Evolutionary conservation across 1,284 basidiomycete species (phyloP).

Genomic region (Boletus sp.): DNA sequence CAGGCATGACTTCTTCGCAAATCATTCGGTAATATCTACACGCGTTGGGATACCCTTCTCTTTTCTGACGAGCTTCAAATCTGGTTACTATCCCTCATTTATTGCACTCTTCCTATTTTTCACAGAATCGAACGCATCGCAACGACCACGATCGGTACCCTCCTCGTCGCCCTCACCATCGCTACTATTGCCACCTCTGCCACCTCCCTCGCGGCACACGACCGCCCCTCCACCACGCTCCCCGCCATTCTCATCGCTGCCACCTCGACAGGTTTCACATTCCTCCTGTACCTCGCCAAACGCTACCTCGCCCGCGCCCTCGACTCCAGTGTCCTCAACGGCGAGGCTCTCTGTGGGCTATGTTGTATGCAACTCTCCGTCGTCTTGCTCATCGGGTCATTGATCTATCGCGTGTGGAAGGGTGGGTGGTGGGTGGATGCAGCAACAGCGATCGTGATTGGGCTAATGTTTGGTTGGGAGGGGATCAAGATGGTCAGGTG

Average conservation of each 20-base stretch:
- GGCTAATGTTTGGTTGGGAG: conserved; percentile 41
- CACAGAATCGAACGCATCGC: conserved; percentile 39
- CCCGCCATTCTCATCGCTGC: conserved; percentile 40
- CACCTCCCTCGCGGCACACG: conserved; percentile 33
- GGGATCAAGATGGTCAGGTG: conserved; percentile 40
- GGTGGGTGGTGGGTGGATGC: conserved; percentile 48
- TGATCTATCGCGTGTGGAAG: conserved; percentile 37
- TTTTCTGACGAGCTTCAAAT: background rate
- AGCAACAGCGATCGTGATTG: conserved; percentile 39
- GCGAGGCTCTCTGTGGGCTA: conserved; percentile 39
- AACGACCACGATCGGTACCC: conserved; percentile 35
- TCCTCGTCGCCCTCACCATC: conserved; percentile 35
- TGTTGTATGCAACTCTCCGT: conserved; percentile 35
- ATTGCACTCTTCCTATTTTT: background rate
- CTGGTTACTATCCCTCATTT: background rate
- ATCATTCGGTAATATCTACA: conserved; percentile 30
- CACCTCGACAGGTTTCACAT: conserved; percentile 37
- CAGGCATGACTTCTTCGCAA: conserved; percentile 6
- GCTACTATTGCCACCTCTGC: conserved; percentile 37
- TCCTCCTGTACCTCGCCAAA: conserved; percentile 43
- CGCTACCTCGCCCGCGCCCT: conserved; percentile 41
- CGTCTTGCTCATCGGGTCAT: conserved; percentile 35
- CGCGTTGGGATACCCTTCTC: background rate
- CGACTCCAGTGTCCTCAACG: conserved; percentile 41
- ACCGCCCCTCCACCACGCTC: conserved; percentile 37